These are phyloP conservation scores for Elongisporangium prolatum DNA, from an alignment of 352 stramenopile species.

Conservation along the genomic window DNA sequence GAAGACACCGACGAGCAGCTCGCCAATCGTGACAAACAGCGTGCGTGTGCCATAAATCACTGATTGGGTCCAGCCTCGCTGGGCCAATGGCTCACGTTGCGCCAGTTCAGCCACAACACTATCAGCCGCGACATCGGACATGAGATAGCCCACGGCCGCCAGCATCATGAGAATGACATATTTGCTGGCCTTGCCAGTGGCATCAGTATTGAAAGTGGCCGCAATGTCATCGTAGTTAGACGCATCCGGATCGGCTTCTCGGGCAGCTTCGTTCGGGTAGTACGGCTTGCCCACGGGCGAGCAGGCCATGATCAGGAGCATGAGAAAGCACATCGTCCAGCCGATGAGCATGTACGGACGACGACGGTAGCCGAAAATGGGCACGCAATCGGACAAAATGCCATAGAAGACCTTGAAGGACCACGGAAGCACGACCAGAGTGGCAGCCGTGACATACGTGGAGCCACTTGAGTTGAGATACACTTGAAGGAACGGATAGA, in stretches of 20 bases:
- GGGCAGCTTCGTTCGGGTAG: conserved; percentile 18
- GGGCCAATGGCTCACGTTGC: conserved; percentile 22
- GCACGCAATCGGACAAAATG: conserved; percentile 33
- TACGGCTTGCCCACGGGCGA: conserved; percentile 22
- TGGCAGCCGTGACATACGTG: conserved; percentile 12
- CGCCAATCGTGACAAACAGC: conserved; percentile 17
- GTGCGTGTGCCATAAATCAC: conserved; percentile 27
- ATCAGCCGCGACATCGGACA: conserved; percentile 50
- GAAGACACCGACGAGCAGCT: conserved; percentile 26
- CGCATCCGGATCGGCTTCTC: conserved; percentile 9
- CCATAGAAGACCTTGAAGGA: conserved; percentile 54
- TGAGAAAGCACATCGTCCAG: conserved; percentile 24
- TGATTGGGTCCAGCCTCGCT: conserved; percentile 31
- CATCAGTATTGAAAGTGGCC: conserved; percentile 16
- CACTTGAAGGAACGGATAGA: conserved; percentile 46
- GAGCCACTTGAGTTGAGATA: conserved; percentile 30
- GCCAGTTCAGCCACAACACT: conserved; percentile 32
- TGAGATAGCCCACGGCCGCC: conserved; percentile 48
- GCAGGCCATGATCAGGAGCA: conserved; percentile 21
- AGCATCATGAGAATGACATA: conserved; percentile 45
- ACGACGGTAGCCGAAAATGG: conserved; percentile 26
- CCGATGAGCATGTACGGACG: conserved; percentile 31
- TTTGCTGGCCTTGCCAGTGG: conserved; percentile 10
- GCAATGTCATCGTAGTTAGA: conserved; percentile 21
- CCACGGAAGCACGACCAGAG: conserved; percentile 53